Evolutionary conservation across 371 early-diverging fungal genomes (phyloP).

Genomic region (Mortierella sp.): DNA sequence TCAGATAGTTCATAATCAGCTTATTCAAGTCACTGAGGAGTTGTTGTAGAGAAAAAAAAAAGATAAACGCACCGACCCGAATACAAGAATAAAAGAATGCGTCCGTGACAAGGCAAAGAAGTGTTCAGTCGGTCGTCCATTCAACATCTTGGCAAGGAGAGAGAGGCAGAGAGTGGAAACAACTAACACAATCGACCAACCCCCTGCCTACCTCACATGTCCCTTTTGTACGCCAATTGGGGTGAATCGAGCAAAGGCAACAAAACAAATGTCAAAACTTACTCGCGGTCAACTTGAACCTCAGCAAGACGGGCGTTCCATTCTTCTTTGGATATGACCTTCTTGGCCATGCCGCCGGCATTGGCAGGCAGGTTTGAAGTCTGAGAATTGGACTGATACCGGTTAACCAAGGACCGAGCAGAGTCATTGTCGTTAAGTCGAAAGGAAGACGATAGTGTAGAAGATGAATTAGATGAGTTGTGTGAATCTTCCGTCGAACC

Average conservation of each 20-base stretch:
- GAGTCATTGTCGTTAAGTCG: conserved; percentile 20
- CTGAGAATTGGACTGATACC: conserved; percentile 48
- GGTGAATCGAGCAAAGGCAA: neutral
- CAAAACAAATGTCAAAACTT: conserved; percentile 41
- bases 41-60: neutral
- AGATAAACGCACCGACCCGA: conserved; percentile 10
- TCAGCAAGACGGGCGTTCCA: conserved; percentile 73
- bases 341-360: conserved; percentile 56
- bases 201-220: conserved; percentile 10
- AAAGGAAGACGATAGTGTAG: conserved; percentile 26
- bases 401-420: conserved; percentile 19
- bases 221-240: neutral
- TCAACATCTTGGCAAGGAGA: neutral
- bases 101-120: neutral
- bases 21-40: conserved; percentile 86
- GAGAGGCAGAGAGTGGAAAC: neutral
- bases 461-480: conserved; percentile 10
- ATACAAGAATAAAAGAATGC: neutral
- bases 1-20: conserved; percentile 97
- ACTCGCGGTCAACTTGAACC: conserved; percentile 77
- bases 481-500: conserved; percentile 5
- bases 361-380: conserved; percentile 35
- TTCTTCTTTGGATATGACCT: conserved; percentile 67
- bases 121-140: neutral
- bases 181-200: neutral